A percentile compares a stretch with the other conserved stretches of the same genome.
phyloP scores from a whole-genome alignment of 768 basidiomycete species.

The Sarcomyxa edulis region DNA sequence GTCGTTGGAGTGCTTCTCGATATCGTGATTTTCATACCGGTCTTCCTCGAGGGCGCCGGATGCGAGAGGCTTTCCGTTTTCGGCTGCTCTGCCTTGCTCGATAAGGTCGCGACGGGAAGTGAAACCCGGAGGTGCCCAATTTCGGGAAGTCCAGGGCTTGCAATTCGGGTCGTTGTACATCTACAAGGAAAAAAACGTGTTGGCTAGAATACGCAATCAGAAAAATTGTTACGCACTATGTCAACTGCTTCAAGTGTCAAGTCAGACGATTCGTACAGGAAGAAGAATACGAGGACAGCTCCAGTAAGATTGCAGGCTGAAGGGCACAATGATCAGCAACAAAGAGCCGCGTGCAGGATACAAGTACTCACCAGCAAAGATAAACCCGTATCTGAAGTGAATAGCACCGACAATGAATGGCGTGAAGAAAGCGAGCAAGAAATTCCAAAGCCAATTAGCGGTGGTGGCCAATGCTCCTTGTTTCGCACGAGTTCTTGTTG shows the following conservation, averaged over 20 bases:
- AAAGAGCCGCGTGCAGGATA: too few relatives aligned
- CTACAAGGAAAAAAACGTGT: slow-evolving; percentile 15
- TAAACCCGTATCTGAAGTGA: slow-evolving; percentile 58
- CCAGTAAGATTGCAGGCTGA: slow-evolving; percentile 54
- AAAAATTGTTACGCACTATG: slow-evolving; percentile 27
- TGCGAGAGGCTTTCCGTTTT: too few relatives aligned
- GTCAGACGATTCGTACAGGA: slow-evolving; percentile 71
- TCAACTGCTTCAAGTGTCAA: slow-evolving; percentile 65
- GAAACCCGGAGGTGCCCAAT: slow-evolving; percentile 60
- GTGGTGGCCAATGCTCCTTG: slow-evolving; percentile 65
- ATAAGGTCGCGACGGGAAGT: too few relatives aligned
- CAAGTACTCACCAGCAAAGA: slow-evolving; percentile 51
- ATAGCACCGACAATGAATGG: slow-evolving; percentile 61
- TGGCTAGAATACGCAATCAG: neutral
- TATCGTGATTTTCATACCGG: too few relatives aligned
- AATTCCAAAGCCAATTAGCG: slow-evolving; percentile 66
- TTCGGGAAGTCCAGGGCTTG: slow-evolving; percentile 60
- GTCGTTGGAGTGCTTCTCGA: too few relatives aligned
- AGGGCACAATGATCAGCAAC: neutral
- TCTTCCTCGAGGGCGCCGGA: too few relatives aligned
- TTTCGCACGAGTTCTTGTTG: slow-evolving; percentile 65
- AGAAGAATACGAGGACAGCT: slow-evolving; percentile 59
- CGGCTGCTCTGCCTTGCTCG: too few relatives aligned
- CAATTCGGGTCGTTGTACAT: slow-evolving; percentile 63
- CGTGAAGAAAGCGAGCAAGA: slow-evolving; percentile 75